Evolutionary conservation across 140 eudicot species (phyloP).

Genomic region (Cichorium intybus): DNA sequence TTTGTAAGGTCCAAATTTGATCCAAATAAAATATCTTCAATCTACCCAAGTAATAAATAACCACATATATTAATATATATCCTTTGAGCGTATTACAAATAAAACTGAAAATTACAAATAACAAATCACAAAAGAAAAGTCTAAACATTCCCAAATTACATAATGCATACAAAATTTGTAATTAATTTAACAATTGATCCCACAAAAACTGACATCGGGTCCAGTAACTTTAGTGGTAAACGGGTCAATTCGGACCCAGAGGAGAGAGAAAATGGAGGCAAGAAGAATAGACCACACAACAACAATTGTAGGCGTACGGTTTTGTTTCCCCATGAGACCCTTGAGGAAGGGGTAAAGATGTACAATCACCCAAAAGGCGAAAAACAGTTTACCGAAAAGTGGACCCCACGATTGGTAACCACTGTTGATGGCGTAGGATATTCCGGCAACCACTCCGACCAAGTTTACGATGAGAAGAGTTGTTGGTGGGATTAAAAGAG

Average conservation of each 20-base stretch:
- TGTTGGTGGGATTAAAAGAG: slow-evolving; percentile 80
- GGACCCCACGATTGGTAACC: slow-evolving; percentile 98
- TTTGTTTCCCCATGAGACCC: slow-evolving; percentile 93
- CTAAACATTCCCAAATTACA: neutral
- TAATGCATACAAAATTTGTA: slow-evolving; percentile 25
- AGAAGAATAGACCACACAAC: slow-evolving; percentile 87
- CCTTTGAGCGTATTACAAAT: neutral
- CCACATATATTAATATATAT: neutral
- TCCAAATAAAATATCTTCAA: slow-evolving; percentile 13
- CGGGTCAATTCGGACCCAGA: slow-evolving; percentile 87
- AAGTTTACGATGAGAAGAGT: slow-evolving; percentile 75
- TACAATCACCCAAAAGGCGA: slow-evolving; percentile 92
- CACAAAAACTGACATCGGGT: slow-evolving; percentile 72
- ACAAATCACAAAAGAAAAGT: neutral
- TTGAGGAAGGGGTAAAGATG: slow-evolving; percentile 94
- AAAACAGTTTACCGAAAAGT: slow-evolving; percentile 81
- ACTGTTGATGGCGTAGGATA: slow-evolving; percentile 82
- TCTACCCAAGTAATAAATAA: neutral
- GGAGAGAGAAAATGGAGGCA: slow-evolving; percentile 81
- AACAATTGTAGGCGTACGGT: slow-evolving; percentile 84
- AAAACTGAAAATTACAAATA: neutral
- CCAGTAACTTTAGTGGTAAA: slow-evolving; percentile 75
- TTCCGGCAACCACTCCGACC: slow-evolving; percentile 87
- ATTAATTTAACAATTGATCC: slow-evolving; percentile 64
- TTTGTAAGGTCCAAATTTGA: slow-evolving; percentile 38